phyloP scores from a whole-genome alignment of 805 yeast genomes.

The Pichia cabralensis region DNA sequence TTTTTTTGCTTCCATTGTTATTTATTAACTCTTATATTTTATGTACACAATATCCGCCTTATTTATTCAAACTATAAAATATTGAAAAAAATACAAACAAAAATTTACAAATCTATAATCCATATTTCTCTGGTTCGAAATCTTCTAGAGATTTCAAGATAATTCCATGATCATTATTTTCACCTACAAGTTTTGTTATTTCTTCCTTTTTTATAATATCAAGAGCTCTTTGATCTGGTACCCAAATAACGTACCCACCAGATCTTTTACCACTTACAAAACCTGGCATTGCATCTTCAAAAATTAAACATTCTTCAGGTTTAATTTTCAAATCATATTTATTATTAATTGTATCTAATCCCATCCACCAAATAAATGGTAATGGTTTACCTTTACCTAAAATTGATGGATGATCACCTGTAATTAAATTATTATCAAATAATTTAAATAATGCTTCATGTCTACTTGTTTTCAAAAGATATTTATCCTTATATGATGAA shows the following conservation, averaged over 20 bases:
- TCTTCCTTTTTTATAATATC: constrained; percentile 41
- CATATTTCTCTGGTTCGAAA: constrained; percentile 41
- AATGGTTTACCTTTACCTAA: constrained; percentile 85
- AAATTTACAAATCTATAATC: constrained; percentile 22
- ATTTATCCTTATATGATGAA: constrained; percentile 59
- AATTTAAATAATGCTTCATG: constrained; percentile 45
- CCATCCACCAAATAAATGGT: constrained; percentile 88
- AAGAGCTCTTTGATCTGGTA: constrained; percentile 73
- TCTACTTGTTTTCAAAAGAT: constrained; percentile 62
- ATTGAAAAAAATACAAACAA: too few species aligned
- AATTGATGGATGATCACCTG: constrained; percentile 83
- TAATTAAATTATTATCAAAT: constrained; percentile 58
- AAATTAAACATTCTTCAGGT: constrained; percentile 76
- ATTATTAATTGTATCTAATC: constrained; percentile 59
- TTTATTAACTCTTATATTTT: too few species aligned
- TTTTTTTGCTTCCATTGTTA: too few species aligned
- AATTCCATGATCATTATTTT: constrained; percentile 39
- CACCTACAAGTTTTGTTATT: constrained; percentile 35
- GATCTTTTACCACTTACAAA: constrained; percentile 76
- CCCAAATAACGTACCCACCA: constrained; percentile 86
- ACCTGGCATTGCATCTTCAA: constrained; percentile 95
- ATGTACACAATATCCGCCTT: too few species aligned
- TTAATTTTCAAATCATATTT: constrained; percentile 37
- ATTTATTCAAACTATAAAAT: too few species aligned
- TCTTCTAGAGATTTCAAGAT: constrained; percentile 41